Conservation (phyloP, 495 filamentous ascomycete genomes). For the Podospora pseudopauciseta region DNA sequence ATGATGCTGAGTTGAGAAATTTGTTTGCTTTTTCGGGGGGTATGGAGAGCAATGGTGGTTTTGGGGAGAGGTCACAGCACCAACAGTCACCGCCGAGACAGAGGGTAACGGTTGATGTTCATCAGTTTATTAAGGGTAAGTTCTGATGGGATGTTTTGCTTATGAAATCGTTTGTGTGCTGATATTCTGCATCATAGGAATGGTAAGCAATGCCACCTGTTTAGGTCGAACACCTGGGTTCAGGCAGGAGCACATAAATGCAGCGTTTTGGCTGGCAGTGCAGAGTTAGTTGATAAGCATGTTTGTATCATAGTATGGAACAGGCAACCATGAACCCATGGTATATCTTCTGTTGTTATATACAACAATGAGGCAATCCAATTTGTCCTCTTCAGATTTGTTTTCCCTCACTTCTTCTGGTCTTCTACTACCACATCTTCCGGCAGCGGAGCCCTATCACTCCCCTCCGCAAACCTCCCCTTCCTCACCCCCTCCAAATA, state of each 20-base stretch:
- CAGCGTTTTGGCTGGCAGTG: slow-evolving; percentile 45
- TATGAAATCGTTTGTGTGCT: not conserved
- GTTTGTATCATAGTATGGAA: not conserved
- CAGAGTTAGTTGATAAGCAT: not conserved
- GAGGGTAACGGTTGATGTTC: slow-evolving; percentile 30
- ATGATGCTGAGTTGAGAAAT: not conserved
- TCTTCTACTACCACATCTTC: slow-evolving; percentile 1
- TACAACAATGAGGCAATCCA: not conserved
- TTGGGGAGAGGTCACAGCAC: not conserved
- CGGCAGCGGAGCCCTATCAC: not conserved
- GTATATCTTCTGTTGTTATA: not conserved
- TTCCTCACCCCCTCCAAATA: not conserved
- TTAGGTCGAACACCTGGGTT: slow-evolving; percentile 62
- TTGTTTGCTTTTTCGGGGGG: slow-evolving; percentile 6
- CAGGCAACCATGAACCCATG: not conserved
- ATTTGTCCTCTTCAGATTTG: not conserved
- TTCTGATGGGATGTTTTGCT: not conserved
- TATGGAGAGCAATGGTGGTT: not conserved
- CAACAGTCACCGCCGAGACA: not conserved
- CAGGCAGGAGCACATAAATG: slow-evolving; percentile 55
- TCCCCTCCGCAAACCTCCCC: not conserved
- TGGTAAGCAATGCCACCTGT: slow-evolving; percentile 46
- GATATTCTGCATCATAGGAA: slow-evolving; percentile 15
- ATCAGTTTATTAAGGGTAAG: slow-evolving; percentile 27
- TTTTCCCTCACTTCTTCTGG: not conserved